A percentile compares a stretch with the other conserved stretches of the same genome.
Conservation (phyloP, 2,329 filamentous ascomycete genomes). For the Emergomyces orientalis region DNA sequence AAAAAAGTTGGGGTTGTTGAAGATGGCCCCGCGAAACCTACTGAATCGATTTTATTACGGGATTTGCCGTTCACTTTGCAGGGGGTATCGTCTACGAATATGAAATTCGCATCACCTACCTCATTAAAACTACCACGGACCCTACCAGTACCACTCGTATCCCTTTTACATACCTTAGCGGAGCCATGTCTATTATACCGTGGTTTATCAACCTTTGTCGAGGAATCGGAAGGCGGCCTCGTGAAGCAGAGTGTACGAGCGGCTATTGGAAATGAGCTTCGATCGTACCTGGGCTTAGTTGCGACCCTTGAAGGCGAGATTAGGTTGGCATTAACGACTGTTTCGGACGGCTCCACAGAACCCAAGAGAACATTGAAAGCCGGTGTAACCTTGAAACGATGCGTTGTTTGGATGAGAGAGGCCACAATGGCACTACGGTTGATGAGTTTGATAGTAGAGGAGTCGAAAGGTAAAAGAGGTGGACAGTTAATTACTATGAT, state of each 20-base stretch:
- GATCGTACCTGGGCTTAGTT: conserved; percentile 81
- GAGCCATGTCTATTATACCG: conserved; percentile 91
- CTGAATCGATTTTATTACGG: conserved; percentile 56
- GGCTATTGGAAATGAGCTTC: conserved; percentile 72
- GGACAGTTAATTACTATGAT: conserved; percentile 90
- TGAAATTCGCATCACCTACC: conserved; percentile 62
- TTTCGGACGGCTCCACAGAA: conserved; percentile 44
- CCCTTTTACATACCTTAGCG: conserved; percentile 77
- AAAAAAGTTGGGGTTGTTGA: conserved; percentile 9
- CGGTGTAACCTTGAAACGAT: conserved; percentile 88
- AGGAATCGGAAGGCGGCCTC: conserved; percentile 71
- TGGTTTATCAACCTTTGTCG: conserved; percentile 68
- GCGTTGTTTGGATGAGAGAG: conserved; percentile 94
- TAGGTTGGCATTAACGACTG: conserved; percentile 62
- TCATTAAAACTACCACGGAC: conserved; percentile 67
- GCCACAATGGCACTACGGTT: conserved; percentile 89
- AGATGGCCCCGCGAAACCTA: conserved; percentile 8
- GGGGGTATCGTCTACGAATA: conserved; percentile 76
- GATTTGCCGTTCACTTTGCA: conserved; percentile 91
- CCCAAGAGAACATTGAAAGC: conserved; percentile 68
- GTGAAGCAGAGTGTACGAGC: conserved; percentile 85
- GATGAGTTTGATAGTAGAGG: conserved; percentile 89
- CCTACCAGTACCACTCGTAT: conserved; percentile 74
- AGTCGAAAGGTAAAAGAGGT: conserved; percentile 70
- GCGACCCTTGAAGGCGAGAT: conserved; percentile 91